Evolutionary conservation across 208 protist species (phyloP).

Genomic region (Histomonas meleagridis): DNA sequence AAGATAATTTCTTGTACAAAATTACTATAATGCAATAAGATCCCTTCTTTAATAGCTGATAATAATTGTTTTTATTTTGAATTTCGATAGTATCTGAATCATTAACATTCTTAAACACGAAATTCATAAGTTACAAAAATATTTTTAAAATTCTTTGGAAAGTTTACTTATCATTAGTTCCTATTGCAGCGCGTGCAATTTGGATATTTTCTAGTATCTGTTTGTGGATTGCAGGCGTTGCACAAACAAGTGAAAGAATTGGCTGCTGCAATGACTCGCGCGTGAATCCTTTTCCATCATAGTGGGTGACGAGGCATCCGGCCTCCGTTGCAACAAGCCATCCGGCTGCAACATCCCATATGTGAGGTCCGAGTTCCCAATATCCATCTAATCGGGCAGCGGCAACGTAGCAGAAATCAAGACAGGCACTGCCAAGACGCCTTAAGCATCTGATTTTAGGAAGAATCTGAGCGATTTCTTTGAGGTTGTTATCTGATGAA

Average conservation of each 20-base stretch:
- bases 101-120: too few relatives aligned
- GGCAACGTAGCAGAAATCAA: conserved; percentile 4
- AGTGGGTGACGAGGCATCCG: neutral
- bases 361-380: conserved; percentile 19
- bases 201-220: too few relatives aligned
- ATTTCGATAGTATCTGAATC: too few relatives aligned
- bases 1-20: too few relatives aligned
- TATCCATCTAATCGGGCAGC: neutral
- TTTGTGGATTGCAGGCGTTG: neutral
- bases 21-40: too few relatives aligned
- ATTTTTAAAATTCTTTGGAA: too few relatives aligned
- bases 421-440: neutral
- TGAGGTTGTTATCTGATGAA: neutral
- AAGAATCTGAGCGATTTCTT: neutral
- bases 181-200: too few relatives aligned
- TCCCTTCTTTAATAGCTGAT: too few relatives aligned
- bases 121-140: too few relatives aligned
- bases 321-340: neutral
- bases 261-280: neutral
- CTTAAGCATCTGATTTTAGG: neutral
- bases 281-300: neutral
- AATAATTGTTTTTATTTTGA: too few relatives aligned
- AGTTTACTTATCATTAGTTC: too few relatives aligned
- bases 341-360: conserved; percentile 25
- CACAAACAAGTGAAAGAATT: neutral